A percentile compares a stretch with the other conserved stretches of the same genome.
Evolutionary conservation across 2,329 filamentous ascomycete genomes (phyloP).

Genomic region (Cyclaneusma minus): DNA sequence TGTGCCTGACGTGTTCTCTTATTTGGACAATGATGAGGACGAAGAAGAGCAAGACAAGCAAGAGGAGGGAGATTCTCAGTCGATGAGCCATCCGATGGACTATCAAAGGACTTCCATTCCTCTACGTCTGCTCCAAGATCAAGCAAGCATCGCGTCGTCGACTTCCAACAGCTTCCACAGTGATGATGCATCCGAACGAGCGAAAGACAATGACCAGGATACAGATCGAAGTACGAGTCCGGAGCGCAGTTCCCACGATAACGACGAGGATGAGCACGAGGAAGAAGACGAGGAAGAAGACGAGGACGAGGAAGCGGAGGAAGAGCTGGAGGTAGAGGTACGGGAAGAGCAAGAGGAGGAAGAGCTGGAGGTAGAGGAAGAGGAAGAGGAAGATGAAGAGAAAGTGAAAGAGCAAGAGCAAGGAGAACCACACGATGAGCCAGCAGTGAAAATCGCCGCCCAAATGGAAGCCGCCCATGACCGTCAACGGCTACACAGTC

Average conservation of each 20-base stretch:
- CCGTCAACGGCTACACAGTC: conserved; percentile 12
- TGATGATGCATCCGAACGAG: conserved; percentile 21
- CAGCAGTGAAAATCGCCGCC: conserved; percentile 15
- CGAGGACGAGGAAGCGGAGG: conserved; percentile 2
- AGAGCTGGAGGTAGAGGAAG: conserved; percentile 3
- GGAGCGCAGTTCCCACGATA: conserved; percentile 22
- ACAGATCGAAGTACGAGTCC: conserved; percentile 30
- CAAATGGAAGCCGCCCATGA: conserved; percentile 17
- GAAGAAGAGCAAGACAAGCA: conserved; percentile 1
- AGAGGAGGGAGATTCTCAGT: not conserved
- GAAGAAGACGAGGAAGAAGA: conserved; percentile 2
- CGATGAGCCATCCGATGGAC: not conserved
- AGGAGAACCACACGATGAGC: conserved; percentile 7
- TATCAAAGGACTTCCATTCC: conserved; percentile 6
- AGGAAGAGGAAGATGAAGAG: conserved; percentile 2
- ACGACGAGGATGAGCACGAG: conserved; percentile 5
- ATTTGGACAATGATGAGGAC: conserved; percentile 10
- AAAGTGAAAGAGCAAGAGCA: conserved; percentile 3
- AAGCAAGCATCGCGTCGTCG: conserved; percentile 18
- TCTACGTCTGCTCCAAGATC: conserved; percentile 10
- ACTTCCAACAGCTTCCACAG: conserved; percentile 14
- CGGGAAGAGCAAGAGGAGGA: conserved; percentile 2
- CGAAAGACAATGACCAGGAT: conserved; percentile 22
- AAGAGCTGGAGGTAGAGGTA: conserved; percentile 2
- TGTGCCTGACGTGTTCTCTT: conserved; percentile 7